Percentiles rank a stretch among this genome's conserved stretches.
These are phyloP conservation scores for Lojkania enalia DNA, from an alignment of 2,329 filamentous ascomycete species.

Conservation along the genomic window DNA sequence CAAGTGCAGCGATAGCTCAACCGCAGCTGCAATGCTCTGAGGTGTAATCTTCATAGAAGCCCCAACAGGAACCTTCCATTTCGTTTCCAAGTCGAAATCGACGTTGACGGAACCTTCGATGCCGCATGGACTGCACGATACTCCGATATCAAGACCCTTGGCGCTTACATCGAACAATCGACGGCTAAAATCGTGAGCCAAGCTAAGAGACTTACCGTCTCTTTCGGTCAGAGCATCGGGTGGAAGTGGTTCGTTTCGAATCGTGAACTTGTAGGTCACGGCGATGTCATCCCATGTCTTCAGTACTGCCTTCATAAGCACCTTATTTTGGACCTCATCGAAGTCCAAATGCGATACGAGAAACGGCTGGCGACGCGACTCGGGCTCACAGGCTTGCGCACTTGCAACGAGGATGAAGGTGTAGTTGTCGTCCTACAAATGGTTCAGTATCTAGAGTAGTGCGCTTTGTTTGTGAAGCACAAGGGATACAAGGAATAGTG, in stretches of 20 bases:
- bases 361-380: constrained; percentile 20
- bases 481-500: neutral
- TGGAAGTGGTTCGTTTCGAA: constrained; percentile 14
- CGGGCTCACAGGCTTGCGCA: constrained; percentile 15
- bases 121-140: constrained; percentile 9
- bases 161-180: constrained; percentile 13
- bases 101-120: constrained; percentile 19
- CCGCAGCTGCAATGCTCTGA: constrained; percentile 15
- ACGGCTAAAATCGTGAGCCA: constrained; percentile 9
- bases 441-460: neutral
- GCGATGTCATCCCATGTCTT: constrained; percentile 21
- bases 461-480: too few relatives aligned
- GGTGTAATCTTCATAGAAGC: constrained; percentile 18
- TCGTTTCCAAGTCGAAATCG: constrained; percentile 17
- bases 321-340: constrained; percentile 16
- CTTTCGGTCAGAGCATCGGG: neutral
- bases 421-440: constrained; percentile 13
- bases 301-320: constrained; percentile 14
- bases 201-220: constrained; percentile 4
- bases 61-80: constrained; percentile 7
- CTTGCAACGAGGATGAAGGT: constrained; percentile 26
- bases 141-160: constrained; percentile 8
- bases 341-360: constrained; percentile 18
- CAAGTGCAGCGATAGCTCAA: constrained; percentile 15
- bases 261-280: constrained; percentile 21